Base-by-base conservation (phyloP, 176 grass and related monocot species). In the Ensete ventricosum region DNA sequence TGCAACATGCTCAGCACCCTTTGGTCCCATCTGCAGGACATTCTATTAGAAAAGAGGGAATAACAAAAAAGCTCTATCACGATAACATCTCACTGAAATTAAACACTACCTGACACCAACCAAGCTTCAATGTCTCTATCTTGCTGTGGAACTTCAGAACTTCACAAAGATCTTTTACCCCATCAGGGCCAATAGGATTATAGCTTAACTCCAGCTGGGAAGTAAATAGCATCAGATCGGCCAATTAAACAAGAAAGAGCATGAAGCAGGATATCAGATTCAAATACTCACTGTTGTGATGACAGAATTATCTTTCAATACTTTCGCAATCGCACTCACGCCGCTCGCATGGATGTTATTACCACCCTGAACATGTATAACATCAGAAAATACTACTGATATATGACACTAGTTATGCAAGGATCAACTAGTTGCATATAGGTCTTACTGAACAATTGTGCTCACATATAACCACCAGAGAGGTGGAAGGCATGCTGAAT, bases 281-380 rank as follows among this genome's bases (percentile, higher is more conserved):
- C 25, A 71, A 82, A 25, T 21, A 85, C 95, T 89, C 83, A 99
- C 95, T 54, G 90, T 93, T 86, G 78, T 91, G 78, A 99, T 48
- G 69, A 86, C 82, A 50, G 80, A 29, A 72, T 99, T 94, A 69
- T 94, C 86, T 81, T 87, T 99, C 88, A 99, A 76, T 86, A 89
- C 89, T 81, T 84, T 89, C 52, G 95, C 84, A 63, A 99, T 85
- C 22, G 85, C 88, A 83, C 54, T 81, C 75, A 85, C 88, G 23
- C 90, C 95, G 72, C 72, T 91, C 63, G 88, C 83, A 78, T 94
- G 90, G 77, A 99, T 99, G 82, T 99, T 99, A 71, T 99, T 99
- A 83, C 90, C 95, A 59, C 95, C 95, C 95, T 99, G 85, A 75
- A 85, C 80, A 79, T 52, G 34, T 67, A 67, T 55, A 78, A 73